A percentile compares a stretch with the other conserved stretches of the same genome.
Conservation (phyloP, 2,329 filamentous ascomycete species). For the Fusarium floridanum region DNA sequence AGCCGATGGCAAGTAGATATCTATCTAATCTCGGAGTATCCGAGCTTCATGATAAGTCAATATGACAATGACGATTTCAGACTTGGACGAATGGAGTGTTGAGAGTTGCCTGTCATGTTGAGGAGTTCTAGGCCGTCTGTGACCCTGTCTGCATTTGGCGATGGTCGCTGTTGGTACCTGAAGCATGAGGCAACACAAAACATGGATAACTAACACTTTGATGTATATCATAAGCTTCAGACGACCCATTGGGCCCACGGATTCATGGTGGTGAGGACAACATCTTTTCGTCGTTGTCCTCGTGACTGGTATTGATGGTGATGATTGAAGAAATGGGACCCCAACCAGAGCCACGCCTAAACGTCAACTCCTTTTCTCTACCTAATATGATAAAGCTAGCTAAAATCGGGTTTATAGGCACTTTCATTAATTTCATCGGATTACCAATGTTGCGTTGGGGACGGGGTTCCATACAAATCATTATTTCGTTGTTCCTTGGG, state of each 20-base stretch:
- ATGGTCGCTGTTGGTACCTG: neutral
- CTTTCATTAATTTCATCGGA: neutral
- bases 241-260: neutral
- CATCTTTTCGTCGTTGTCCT: neutral
- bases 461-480: neutral
- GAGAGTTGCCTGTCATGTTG: neutral
- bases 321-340: neutral
- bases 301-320: neutral
- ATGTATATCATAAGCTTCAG: neutral
- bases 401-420: neutral
- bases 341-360: neutral
- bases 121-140: neutral
- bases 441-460: neutral
- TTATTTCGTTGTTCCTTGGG: neutral
- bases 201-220: neutral
- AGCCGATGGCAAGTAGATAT: constrained; percentile 32
- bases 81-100: neutral
- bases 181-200: neutral
- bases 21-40: constrained; percentile 25
- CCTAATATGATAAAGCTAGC: neutral
- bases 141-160: neutral
- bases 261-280: neutral
- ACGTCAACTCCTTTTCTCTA: neutral
- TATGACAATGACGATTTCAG: constrained; percentile 20
- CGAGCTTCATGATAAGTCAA: constrained; percentile 32